These are phyloP conservation scores for Scorias spongiosa DNA, from an alignment of 2,329 filamentous ascomycete species.

Conservation along the genomic window DNA sequence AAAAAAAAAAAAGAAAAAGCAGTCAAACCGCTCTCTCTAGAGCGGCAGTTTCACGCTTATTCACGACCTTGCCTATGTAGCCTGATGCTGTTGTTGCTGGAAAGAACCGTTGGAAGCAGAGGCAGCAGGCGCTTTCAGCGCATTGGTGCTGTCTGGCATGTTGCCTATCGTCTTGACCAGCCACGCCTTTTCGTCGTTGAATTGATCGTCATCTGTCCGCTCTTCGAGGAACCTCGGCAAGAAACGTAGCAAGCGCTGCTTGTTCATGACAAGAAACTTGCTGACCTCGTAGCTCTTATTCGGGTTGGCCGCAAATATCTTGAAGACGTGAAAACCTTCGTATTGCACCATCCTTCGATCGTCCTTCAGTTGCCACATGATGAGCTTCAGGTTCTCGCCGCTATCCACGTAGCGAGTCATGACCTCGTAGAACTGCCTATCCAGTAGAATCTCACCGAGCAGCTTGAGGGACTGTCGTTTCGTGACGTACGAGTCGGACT, in stretches of 20 bases:
- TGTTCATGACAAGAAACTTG: conserved; percentile 90
- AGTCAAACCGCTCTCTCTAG: too few species aligned
- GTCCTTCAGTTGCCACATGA: conserved; percentile 92
- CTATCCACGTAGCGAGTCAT: conserved; percentile 96
- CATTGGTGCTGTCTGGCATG: conserved; percentile 19
- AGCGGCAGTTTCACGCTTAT: neutral
- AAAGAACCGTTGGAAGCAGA: neutral
- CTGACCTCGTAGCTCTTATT: conserved; percentile 96
- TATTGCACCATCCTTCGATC: conserved; percentile 99
- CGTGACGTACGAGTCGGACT: conserved; percentile 91
- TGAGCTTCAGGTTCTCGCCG: conserved; percentile 90
- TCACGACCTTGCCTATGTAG: neutral
- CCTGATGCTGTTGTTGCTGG: neutral
- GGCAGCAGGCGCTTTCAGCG: conserved; percentile 5
- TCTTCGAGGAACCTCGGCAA: conserved; percentile 86
- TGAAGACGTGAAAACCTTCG: conserved; percentile 98
- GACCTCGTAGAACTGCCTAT: conserved; percentile 90
- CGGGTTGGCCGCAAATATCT: conserved; percentile 97
- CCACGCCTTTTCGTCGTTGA: conserved; percentile 95
- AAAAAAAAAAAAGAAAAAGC: neutral
- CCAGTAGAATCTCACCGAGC: conserved; percentile 82
- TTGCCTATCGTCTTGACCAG: conserved; percentile 73
- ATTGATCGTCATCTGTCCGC: conserved; percentile 92
- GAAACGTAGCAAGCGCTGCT: conserved; percentile 78
- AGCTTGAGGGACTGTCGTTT: conserved; percentile 97